These are phyloP conservation scores for Talaromyces liani DNA, from an alignment of 495 filamentous ascomycete species.

Conservation along the genomic window DNA sequence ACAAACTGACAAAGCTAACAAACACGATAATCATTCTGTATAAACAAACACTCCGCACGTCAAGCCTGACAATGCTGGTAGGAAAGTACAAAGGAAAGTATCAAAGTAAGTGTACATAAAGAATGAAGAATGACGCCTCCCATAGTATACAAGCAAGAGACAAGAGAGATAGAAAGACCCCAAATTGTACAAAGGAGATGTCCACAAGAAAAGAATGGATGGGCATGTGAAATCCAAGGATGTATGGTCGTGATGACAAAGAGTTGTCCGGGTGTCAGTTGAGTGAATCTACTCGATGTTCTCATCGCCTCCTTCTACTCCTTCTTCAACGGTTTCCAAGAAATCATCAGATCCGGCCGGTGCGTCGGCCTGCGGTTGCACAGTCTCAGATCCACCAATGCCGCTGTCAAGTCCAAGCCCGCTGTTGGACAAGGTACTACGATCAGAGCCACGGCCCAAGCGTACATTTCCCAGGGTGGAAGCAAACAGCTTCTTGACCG, in stretches of 20 bases:
- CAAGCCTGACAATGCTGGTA: background rate
- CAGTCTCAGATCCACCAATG: background rate
- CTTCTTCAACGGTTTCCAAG: background rate
- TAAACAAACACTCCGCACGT: background rate
- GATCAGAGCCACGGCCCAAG: conserved; percentile 35
- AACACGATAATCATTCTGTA: background rate
- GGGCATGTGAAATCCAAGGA: background rate
- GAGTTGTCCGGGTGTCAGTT: background rate
- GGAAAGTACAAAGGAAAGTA: background rate
- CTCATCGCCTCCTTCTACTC: background rate
- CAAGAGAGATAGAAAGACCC: background rate
- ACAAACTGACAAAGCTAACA: background rate
- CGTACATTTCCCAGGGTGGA: conserved; percentile 38
- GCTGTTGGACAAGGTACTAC: conserved; percentile 46
- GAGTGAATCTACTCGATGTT: background rate
- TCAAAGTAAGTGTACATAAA: background rate
- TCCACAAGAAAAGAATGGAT: background rate
- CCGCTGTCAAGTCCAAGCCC: conserved; percentile 44
- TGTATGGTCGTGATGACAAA: background rate
- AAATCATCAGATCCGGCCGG: background rate
- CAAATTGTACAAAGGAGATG: background rate
- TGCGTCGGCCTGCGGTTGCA: background rate
- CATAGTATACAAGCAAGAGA: background rate
- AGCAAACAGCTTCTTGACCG: conserved; percentile 36
- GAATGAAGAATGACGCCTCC: background rate